A percentile compares a stretch with the other conserved stretches of the same genome.
These are phyloP conservation scores for Lichenothelia convexa DNA, from an alignment of 495 filamentous ascomycete species.

Conservation along the genomic window DNA sequence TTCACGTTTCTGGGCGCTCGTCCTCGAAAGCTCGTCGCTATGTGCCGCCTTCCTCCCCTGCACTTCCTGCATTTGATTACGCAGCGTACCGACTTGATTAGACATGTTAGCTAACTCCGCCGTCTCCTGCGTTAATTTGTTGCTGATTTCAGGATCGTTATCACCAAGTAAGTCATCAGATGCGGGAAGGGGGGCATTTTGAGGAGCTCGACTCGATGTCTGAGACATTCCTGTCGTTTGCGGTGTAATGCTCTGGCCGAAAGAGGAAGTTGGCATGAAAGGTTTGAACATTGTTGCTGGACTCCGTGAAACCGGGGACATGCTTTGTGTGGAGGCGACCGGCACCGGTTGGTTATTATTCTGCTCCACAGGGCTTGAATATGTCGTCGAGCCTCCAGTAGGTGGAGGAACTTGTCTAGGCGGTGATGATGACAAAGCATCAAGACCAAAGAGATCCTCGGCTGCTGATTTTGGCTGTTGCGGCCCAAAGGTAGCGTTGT, in stretches of 20 bases:
- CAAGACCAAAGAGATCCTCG: constrained; percentile 82
- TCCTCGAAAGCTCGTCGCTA: constrained; percentile 61
- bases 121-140: constrained; percentile 71
- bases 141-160: constrained; percentile 74
- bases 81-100: constrained; percentile 76
- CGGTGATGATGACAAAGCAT: constrained; percentile 40
- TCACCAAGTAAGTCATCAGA: constrained; percentile 91
- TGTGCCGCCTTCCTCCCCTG: constrained; percentile 59
- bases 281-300: constrained; percentile 53
- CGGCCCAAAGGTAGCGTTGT: constrained; percentile 29
- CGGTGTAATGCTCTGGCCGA: constrained; percentile 64
- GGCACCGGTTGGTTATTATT: constrained; percentile 30
- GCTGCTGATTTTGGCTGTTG: constrained; percentile 51
- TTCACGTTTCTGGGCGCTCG: constrained; percentile 69
- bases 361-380: constrained; percentile 28
- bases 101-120: constrained; percentile 91
- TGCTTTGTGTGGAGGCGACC: constrained; percentile 28
- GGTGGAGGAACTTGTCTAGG: constrained; percentile 45
- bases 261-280: constrained; percentile 77
- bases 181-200: constrained; percentile 29
- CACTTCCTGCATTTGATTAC: constrained; percentile 85
- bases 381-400: constrained; percentile 45
- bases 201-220: constrained; percentile 10
- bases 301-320: constrained; percentile 23
- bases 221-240: constrained; percentile 49